Conservation (phyloP, 2,329 filamentous ascomycete species). For the Fusarium nodosum region DNA sequence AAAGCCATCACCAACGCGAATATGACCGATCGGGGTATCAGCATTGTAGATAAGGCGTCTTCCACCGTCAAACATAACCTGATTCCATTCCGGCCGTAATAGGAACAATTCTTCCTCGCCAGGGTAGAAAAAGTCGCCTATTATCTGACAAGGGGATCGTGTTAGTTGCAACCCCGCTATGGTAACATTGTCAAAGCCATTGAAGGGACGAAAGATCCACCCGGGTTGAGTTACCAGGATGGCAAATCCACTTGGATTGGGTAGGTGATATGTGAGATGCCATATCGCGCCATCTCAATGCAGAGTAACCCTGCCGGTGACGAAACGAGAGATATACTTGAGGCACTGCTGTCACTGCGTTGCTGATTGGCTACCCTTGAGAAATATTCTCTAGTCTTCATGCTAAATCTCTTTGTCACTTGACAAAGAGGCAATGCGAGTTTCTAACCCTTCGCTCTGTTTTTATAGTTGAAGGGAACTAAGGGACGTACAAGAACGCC, state of each 20-base stretch:
- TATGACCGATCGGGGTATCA: slow-evolving; percentile 40
- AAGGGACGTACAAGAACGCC: slow-evolving; percentile 53
- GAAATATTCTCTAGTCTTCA: slow-evolving; percentile 1
- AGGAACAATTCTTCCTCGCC: slow-evolving; percentile 55
- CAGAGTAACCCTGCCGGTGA: slow-evolving; percentile 45
- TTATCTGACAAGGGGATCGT: slow-evolving; percentile 51
- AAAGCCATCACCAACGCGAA: slow-evolving; percentile 53
- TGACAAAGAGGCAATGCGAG: slow-evolving; percentile 35
- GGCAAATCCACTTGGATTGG: slow-evolving; percentile 43
- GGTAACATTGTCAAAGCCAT: slow-evolving; percentile 43
- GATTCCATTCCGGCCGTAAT: slow-evolving; percentile 54
- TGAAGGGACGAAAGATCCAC: slow-evolving; percentile 44
- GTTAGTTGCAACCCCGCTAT: slow-evolving; percentile 43
- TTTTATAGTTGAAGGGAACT: slow-evolving; percentile 15
- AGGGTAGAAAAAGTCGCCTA: slow-evolving; percentile 57
- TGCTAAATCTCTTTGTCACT: slow-evolving; percentile 32
- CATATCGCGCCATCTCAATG: slow-evolving; percentile 49
- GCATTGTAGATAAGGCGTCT: slow-evolving; percentile 48
- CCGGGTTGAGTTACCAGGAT: slow-evolving; percentile 29
- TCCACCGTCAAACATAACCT: slow-evolving; percentile 49
- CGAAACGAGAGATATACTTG: slow-evolving; percentile 23
- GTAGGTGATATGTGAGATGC: slow-evolving; percentile 47
- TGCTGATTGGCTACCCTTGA: slow-evolving; percentile 14
- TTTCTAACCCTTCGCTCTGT: slow-evolving; percentile 8
- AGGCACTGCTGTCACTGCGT: slow-evolving; percentile 10